A percentile compares a stretch with the other conserved stretches of the same genome.
Conservation (phyloP, 306 rosid genomes). For the Pyrus bretschneideri region DNA sequence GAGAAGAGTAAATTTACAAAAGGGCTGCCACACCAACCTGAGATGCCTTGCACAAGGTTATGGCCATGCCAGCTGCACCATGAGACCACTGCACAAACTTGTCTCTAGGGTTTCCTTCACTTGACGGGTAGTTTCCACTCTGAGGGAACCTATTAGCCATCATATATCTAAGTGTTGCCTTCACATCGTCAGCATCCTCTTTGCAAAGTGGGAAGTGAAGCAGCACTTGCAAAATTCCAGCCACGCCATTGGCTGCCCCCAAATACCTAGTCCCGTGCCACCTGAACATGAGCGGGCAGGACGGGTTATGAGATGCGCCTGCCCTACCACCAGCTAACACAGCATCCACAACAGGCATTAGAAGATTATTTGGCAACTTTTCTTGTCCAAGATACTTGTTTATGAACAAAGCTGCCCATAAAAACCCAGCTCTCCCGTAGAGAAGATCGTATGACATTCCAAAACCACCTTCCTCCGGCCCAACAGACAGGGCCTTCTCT, state of each 20-base stretch:
- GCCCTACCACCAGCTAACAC: conserved; percentile 83
- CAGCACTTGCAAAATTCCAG: conserved; percentile 71
- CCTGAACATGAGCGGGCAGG: conserved; percentile 87
- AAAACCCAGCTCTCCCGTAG: conserved; percentile 76
- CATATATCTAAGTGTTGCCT: conserved; percentile 60
- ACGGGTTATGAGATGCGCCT: conserved; percentile 67
- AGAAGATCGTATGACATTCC: conserved; percentile 96
- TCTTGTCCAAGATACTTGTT: conserved; percentile 59
- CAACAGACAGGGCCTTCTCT: conserved; percentile 76
- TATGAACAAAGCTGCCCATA: conserved; percentile 74
- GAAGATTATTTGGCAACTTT: conserved; percentile 44
- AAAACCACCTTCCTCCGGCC: conserved; percentile 97
- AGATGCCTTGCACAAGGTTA: conserved; percentile 82
- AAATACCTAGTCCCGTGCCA: conserved; percentile 91
- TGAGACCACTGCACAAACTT: conserved; percentile 87
- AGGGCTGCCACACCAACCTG: conserved; percentile 39
- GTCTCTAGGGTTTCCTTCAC: conserved; percentile 82
- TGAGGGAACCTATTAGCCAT: conserved; percentile 79
- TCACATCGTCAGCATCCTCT: conserved; percentile 73
- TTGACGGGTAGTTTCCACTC: conserved; percentile 87
- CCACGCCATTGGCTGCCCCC: conserved; percentile 88
- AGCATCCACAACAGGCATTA: conserved; percentile 61
- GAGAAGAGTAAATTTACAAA: neutral
- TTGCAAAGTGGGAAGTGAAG: conserved; percentile 63
- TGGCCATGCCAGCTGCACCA: conserved; percentile 83